These are phyloP conservation scores for Asterella californica DNA, from an alignment of 225 moss, liverwort and hornwort species.

Conservation along the genomic window DNA sequence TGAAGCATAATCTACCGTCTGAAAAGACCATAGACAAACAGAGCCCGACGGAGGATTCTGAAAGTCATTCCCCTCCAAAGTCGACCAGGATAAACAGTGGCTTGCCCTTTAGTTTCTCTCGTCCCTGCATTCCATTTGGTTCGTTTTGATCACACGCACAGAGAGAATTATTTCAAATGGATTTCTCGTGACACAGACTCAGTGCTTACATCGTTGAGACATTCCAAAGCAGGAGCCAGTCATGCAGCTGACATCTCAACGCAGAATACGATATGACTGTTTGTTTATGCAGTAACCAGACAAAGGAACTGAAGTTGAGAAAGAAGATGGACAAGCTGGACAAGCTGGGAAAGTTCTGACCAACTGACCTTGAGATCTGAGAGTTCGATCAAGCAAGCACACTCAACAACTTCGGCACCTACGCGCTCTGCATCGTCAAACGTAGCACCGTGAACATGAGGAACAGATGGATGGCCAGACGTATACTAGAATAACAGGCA, in stretches of 20 bases:
- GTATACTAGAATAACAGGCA: neutral
- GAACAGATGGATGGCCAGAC: neutral
- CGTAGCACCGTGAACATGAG: too few species aligned
- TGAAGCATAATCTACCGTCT: neutral
- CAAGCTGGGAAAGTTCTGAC: neutral
- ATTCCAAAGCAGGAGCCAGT: neutral
- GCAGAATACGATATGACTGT: too few species aligned
- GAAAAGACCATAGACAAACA: neutral
- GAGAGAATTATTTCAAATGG: neutral
- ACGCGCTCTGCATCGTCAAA: slow-evolving; percentile 50
- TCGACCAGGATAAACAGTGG: slow-evolving; percentile 83
- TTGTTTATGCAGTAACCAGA: neutral
- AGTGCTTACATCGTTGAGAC: neutral
- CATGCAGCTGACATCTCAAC: neutral
- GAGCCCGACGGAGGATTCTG: neutral
- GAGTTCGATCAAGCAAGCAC: slow-evolving; percentile 83
- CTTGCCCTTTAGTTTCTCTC: slow-evolving; percentile 62
- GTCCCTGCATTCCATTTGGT: slow-evolving; percentile 76
- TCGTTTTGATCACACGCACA: neutral
- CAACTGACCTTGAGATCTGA: slow-evolving; percentile 63
- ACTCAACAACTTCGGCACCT: slow-evolving; percentile 78
- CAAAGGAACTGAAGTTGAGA: too few species aligned
- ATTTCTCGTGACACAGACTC: neutral
- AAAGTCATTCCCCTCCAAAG: slow-evolving; percentile 69
- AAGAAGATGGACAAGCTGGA: neutral